Evolutionary conservation across 2,329 filamentous ascomycete genomes (phyloP).

Genomic region (Neurospora sp.): DNA sequence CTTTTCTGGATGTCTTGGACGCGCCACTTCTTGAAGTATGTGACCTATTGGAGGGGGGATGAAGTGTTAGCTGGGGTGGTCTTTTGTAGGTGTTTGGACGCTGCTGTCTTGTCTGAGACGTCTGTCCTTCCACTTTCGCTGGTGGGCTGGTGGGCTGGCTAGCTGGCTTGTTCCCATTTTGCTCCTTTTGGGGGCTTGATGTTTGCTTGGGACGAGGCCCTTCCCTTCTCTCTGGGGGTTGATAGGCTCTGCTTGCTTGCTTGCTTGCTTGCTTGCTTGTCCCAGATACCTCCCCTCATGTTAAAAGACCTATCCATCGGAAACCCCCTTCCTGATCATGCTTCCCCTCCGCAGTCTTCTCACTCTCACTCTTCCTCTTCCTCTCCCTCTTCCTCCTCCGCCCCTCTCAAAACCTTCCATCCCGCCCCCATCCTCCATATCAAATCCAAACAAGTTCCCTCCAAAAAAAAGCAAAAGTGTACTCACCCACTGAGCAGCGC

Average conservation of each 20-base stretch:
- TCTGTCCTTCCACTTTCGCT: too few relatives aligned
- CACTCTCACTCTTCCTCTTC: constrained; percentile 6
- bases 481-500: constrained; percentile 82
- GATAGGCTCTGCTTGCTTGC: background rate
- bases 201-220: background rate
- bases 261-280: background rate
- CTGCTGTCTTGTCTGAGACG: background rate
- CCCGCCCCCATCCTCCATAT: background rate
- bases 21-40: constrained; percentile 95
- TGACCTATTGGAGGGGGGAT: constrained; percentile 49
- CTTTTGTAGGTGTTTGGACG: background rate
- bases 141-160: background rate
- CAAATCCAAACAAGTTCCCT: too few relatives aligned
- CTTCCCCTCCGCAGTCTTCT: too few relatives aligned
- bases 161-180: background rate
- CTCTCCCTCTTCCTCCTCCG: constrained; percentile 9
- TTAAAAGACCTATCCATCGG: background rate
- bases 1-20: constrained; percentile 87
- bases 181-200: background rate
- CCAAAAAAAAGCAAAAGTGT: background rate
- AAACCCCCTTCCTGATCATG: too few relatives aligned
- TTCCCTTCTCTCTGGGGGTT: background rate
- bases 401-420: constrained; percentile 13
- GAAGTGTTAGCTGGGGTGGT: background rate
- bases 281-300: background rate